Evolutionary conservation across 2,329 filamentous ascomycete species (phyloP), one percentile per base, ranked within the genome.

Genomic region (Aspergillus fumigatus): DNA sequence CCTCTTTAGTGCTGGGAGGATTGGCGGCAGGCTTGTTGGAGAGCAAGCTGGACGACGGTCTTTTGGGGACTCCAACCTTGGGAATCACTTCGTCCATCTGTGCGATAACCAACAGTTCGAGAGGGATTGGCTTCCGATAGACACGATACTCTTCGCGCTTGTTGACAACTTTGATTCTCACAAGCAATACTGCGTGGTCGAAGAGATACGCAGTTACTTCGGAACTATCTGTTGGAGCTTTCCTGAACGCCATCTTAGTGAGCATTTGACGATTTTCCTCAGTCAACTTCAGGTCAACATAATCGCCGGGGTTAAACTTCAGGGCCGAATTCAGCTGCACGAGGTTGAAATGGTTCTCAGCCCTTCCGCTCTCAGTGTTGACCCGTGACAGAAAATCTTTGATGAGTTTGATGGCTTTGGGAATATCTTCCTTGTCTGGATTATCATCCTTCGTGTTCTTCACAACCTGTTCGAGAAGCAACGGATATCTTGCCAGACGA

Each of bases 51-150:
- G 92, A 94, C 7, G 93, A 95, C 14, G 92, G 88, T 52, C 94
- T 84, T 77, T 96, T 97, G 35, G 91, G 80, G 48, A 91, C 81
- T 25, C 92, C 92, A 50, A 87, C 75, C 61, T 84, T 87, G 3
- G 92, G 92, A 45, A 96, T 90, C 29, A 97, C 87, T 71, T 97
- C 92, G 53, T 97, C 93, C 93, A 99, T 97, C 71, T 97, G 93
- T 53, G 89, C 88, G 64, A 99, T 97, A 25, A 94, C 87, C 17
- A 99, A 82, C 6, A 99, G 81, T 72, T 99, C 94, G 32, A 99
- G 79, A 14, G 94, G 94, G 63, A 99, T 99, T 0, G 94, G 94
- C 78, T 92, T 90, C 67, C 92, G 86, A 75, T 97, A 97, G 0
- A 96, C 94, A 71, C 95, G 94, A 59, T 95, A 88, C 70, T 97